phyloP scores from a whole-genome alignment of 208 protist species.

The Leishmania arabica region DNA sequence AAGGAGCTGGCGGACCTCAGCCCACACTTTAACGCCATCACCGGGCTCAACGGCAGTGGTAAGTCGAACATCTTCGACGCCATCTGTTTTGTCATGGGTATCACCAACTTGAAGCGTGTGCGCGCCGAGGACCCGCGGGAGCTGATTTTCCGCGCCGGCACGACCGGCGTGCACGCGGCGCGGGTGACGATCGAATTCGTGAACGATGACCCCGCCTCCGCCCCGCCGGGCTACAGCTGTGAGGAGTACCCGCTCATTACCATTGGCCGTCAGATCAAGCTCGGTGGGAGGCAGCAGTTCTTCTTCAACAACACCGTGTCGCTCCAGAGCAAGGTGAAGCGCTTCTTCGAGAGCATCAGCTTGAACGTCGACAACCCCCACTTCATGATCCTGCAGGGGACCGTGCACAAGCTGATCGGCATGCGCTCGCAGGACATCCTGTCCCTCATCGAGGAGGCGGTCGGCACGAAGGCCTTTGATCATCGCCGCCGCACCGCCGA shows the following conservation, averaged over 20 bases:
- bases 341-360: slow-evolving; percentile 99
- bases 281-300: slow-evolving; percentile 98
- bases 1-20: slow-evolving; percentile 98
- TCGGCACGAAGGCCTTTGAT: slow-evolving; percentile 99
- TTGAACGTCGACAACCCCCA: slow-evolving; percentile 99
- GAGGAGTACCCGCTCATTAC: slow-evolving; percentile 97
- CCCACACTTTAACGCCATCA: slow-evolving; percentile 99
- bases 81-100: slow-evolving; percentile 99
- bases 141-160: slow-evolving; percentile 99
- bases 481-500: slow-evolving; percentile 96
- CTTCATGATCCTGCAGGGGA: slow-evolving; percentile 99
- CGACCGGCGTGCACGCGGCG: slow-evolving; percentile 99
- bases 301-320: slow-evolving; percentile 99
- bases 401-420: slow-evolving; percentile 99
- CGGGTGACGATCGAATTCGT: slow-evolving; percentile 99
- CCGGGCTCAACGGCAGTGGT: slow-evolving; percentile 99
- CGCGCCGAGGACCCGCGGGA: slow-evolving; percentile 97
- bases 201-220: slow-evolving; percentile 95
- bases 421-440: slow-evolving; percentile 99
- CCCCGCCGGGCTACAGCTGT: slow-evolving; percentile 98
- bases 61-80: slow-evolving; percentile 99
- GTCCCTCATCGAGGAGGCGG: slow-evolving; percentile 99
- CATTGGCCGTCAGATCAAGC: slow-evolving; percentile 97
- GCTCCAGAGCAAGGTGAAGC: slow-evolving; percentile 97
- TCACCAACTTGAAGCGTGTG: slow-evolving; percentile 98